phyloP scores from a whole-genome alignment of 1,284 basidiomycete species.

The Amylostereum chailletii region DNA sequence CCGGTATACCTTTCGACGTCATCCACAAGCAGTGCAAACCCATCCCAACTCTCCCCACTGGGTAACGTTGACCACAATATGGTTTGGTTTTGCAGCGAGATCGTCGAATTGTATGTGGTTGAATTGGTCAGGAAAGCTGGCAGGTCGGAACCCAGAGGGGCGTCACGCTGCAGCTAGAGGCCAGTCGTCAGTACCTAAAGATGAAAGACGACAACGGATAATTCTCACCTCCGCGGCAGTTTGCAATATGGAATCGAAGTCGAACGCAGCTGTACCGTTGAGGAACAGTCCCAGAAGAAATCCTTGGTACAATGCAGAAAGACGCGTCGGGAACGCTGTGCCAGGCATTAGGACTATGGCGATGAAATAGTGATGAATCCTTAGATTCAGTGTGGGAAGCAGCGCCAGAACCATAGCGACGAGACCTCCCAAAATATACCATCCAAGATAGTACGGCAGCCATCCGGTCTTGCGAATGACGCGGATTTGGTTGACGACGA shows the following conservation, averaged over 20 bases:
- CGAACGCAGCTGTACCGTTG: conserved; percentile 71
- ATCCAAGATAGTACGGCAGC: conserved; percentile 65
- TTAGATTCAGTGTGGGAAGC: conserved; percentile 59
- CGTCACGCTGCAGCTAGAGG: conserved; percentile 63
- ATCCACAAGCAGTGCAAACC: conserved; percentile 74
- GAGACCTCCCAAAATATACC: conserved; percentile 64
- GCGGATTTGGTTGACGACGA: conserved; percentile 71
- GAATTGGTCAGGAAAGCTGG: conserved; percentile 72
- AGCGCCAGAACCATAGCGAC: conserved; percentile 58
- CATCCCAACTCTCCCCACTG: conserved; percentile 53
- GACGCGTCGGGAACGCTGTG: conserved; percentile 74
- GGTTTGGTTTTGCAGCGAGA: conserved; percentile 46
- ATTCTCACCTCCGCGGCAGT: conserved; percentile 55
- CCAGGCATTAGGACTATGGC: conserved; percentile 70
- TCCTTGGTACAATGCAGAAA: conserved; percentile 73
- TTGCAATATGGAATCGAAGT: conserved; percentile 75
- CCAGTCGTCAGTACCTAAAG: no score
- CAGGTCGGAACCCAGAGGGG: conserved; percentile 55
- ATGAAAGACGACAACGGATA: neutral
- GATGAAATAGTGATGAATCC: conserved; percentile 72
- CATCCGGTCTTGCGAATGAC: conserved; percentile 80
- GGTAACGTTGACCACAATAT: conserved; percentile 58
- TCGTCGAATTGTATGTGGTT: conserved; percentile 48
- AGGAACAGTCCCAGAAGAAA: conserved; percentile 79
- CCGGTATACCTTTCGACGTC: conserved; percentile 78